phyloP scores from a whole-genome alignment of 495 filamentous ascomycete genomes.

The Penicillium psychrofluorescens region DNA sequence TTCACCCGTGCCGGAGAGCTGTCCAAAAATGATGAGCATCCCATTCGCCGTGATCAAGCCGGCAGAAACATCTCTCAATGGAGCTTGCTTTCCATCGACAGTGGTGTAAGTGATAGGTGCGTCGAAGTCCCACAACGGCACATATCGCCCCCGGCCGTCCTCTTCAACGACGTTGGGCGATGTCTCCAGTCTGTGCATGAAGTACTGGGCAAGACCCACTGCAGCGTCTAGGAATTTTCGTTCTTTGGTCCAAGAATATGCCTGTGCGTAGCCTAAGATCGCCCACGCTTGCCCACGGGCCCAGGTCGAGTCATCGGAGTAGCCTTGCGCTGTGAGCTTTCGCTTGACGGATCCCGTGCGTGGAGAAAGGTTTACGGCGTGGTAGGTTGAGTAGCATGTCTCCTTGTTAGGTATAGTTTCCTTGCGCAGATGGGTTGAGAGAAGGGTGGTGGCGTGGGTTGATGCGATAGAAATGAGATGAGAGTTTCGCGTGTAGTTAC shows the following conservation, averaged over 20 bases:
- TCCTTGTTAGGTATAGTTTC: constrained; percentile 9
- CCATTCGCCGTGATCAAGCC: constrained; percentile 36
- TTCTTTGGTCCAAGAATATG: constrained; percentile 35
- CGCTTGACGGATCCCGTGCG: constrained; percentile 18
- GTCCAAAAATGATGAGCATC: constrained; percentile 27
- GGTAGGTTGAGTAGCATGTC: constrained; percentile 21
- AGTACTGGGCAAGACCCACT: constrained; percentile 23
- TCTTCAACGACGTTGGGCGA: constrained; percentile 8
- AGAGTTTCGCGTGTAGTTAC: constrained; percentile 15
- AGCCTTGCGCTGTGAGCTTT: constrained; percentile 35
- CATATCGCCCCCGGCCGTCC: constrained; percentile 1
- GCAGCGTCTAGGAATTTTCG: constrained; percentile 27
- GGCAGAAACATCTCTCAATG: constrained; percentile 27
- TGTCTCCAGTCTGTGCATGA: constrained; percentile 20
- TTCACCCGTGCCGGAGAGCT: neutral
- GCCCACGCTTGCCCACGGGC: constrained; percentile 40
- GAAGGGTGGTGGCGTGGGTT: constrained; percentile 24
- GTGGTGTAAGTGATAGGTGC: constrained; percentile 16
- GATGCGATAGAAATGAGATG: constrained; percentile 25
- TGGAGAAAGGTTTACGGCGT: constrained; percentile 34
- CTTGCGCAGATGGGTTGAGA: constrained; percentile 19
- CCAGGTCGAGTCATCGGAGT: constrained; percentile 33
- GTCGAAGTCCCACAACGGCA: constrained; percentile 32
- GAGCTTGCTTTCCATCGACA: constrained; percentile 5
- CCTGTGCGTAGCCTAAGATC: constrained; percentile 38